phyloP scores from a whole-genome alignment of 2,329 filamentous ascomycete genomes.

The Zymoseptoria tritici region DNA sequence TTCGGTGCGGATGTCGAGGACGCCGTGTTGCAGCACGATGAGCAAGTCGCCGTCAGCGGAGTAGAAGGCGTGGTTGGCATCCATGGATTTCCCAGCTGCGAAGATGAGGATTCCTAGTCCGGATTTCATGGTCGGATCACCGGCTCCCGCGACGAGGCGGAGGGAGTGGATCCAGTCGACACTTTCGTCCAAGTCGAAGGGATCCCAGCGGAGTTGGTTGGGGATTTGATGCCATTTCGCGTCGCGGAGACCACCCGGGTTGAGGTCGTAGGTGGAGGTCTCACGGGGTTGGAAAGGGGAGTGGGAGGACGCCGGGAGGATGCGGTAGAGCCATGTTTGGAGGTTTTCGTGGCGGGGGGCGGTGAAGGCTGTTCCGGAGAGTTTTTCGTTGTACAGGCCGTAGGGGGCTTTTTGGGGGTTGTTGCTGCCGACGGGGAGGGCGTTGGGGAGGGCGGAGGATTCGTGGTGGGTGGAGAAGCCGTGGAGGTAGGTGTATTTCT shows the following conservation, averaged over 20 bases:
- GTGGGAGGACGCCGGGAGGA: constrained; percentile 52
- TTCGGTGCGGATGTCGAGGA: constrained; percentile 61
- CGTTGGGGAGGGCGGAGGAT: constrained; percentile 69
- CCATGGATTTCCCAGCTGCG: constrained; percentile 72
- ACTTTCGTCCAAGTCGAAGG: constrained; percentile 63
- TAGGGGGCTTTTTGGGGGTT: constrained; percentile 72
- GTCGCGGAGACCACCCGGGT: constrained; percentile 35
- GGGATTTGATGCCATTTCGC: constrained; percentile 60
- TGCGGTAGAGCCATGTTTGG: constrained; percentile 53
- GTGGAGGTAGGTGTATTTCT: constrained; percentile 70
- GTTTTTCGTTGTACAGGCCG: constrained; percentile 71
- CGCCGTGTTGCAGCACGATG: constrained; percentile 58
- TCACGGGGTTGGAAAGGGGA: constrained; percentile 46
- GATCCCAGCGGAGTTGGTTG: constrained; percentile 75
- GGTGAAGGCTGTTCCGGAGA: constrained; percentile 54
- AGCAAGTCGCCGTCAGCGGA: constrained; percentile 66
- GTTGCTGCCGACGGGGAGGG: constrained; percentile 69
- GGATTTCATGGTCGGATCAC: constrained; percentile 69
- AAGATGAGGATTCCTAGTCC: constrained; percentile 77
- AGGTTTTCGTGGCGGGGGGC: constrained; percentile 50
- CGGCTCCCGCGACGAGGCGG: constrained; percentile 68
- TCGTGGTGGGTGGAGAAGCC: constrained; percentile 73
- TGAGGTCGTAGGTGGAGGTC: constrained; percentile 43
- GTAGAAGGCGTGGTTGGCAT: constrained; percentile 67
- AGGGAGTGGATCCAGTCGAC: constrained; percentile 63